These are phyloP conservation scores for Conticribra weissflogii DNA, from an alignment of 108 stramenopile genomes.

Conservation along the genomic window DNA sequence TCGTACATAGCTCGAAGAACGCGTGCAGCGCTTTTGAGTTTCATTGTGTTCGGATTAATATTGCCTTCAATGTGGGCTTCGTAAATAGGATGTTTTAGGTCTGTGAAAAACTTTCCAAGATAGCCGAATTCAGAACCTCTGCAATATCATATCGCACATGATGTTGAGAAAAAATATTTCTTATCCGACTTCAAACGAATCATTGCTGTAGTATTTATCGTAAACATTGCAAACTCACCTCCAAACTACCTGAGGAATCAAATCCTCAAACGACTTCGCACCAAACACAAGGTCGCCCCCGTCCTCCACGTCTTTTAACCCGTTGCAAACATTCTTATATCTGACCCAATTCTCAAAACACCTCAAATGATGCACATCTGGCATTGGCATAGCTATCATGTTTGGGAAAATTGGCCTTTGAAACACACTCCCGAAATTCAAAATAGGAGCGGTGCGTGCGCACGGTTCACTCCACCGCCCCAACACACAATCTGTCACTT, in stretches of 20 bases:
- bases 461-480: background rate
- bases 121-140: slow-evolving; percentile 31
- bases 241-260: slow-evolving; percentile 38
- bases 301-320: slow-evolving; percentile 6
- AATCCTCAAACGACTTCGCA: slow-evolving; percentile 15
- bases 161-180: too few relatives aligned
- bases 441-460: slow-evolving; percentile 5
- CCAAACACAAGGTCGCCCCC: slow-evolving; percentile 6
- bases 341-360: slow-evolving; percentile 18
- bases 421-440: slow-evolving; percentile 22
- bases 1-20: background rate
- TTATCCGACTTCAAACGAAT: too few relatives aligned
- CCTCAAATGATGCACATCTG: slow-evolving; percentile 2
- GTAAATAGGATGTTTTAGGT: background rate
- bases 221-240: too few relatives aligned
- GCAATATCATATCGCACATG: too few relatives aligned
- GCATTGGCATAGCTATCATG: slow-evolving; percentile 27
- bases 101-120: background rate
- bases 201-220: too few relatives aligned
- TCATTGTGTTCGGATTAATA: background rate
- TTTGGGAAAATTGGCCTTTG: slow-evolving; percentile 20
- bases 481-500: background rate
- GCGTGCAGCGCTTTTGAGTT: background rate
- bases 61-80: background rate
- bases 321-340: background rate